A percentile compares a stretch with the other conserved stretches of the same genome.
phyloP scores from a whole-genome alignment of 208 protist species.

The Trypanosoma mega region DNA sequence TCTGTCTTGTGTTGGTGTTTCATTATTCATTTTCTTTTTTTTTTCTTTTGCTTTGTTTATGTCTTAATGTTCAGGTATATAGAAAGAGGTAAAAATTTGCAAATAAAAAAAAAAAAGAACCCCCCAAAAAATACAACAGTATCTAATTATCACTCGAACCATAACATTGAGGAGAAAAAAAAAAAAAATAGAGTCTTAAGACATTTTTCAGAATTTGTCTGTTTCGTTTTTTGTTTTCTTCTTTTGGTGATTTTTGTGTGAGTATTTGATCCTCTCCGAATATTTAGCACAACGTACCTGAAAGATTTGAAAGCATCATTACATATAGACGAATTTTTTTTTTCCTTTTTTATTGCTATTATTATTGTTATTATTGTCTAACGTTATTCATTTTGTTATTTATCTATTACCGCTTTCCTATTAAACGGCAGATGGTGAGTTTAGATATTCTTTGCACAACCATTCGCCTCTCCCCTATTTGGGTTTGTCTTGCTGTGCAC shows the following conservation, averaged over 20 bases:
- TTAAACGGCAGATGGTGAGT: background rate
- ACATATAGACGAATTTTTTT: background rate
- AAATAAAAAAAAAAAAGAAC: background rate
- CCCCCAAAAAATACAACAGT: background rate
- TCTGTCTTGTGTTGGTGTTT: background rate
- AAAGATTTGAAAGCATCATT: background rate
- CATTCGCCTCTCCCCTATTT: constrained; percentile 50
- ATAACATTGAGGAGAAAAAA: background rate
- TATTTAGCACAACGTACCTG: background rate
- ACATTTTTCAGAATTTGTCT: constrained; percentile 5
- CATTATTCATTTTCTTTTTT: constrained; percentile 17
- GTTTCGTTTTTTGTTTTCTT: no score
- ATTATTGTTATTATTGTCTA: no score
- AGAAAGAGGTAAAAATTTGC: background rate
- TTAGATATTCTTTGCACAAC: constrained; percentile 28
- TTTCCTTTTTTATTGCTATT: background rate
- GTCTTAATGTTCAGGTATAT: background rate
- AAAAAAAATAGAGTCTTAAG: background rate
- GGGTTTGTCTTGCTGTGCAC: constrained; percentile 51
- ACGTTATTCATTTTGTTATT: no score
- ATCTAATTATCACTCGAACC: background rate
- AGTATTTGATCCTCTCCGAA: no score
- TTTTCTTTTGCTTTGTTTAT: constrained; percentile 4
- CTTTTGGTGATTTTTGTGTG: no score
- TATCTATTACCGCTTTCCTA: no score